Evolutionary conservation across 176 grass and related monocot species (phyloP).

Genomic region (Carex pumila): DNA sequence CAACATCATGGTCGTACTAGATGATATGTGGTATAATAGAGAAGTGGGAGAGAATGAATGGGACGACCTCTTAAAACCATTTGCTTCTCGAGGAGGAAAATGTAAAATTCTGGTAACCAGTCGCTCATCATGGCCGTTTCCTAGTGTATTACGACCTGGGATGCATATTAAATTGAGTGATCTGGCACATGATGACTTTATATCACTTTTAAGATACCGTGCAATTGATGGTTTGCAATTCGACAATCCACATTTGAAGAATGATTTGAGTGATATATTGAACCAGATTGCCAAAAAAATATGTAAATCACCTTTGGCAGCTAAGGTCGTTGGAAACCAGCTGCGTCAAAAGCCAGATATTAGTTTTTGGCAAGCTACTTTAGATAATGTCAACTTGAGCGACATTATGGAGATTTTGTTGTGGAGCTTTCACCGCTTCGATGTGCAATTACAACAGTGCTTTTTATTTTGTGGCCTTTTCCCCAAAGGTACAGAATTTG

Average conservation of each 20-base stretch:
- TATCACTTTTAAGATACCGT: not conserved
- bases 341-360: not conserved
- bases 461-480: not conserved
- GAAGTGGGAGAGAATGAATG: not conserved
- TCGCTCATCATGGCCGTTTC: not conserved
- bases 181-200: not conserved
- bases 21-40: not conserved
- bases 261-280: not conserved
- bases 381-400: not conserved
- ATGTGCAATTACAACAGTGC: not conserved
- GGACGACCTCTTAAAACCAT: not conserved
- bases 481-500: not conserved
- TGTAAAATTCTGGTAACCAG: not conserved
- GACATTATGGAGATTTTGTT: not conserved
- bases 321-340: not conserved
- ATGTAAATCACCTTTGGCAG: not conserved
- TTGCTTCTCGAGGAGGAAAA: not conserved
- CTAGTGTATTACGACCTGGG: not conserved
- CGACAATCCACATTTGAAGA: not conserved
- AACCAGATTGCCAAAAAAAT: not conserved
- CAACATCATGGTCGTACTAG: not conserved
- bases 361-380: not conserved
- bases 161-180: not conserved
- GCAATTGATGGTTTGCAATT: not conserved
- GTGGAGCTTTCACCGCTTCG: not conserved